phyloP scores from a whole-genome alignment of 192 early-diverging fungal genomes.

The Umbelopsis vinacea region DNA sequence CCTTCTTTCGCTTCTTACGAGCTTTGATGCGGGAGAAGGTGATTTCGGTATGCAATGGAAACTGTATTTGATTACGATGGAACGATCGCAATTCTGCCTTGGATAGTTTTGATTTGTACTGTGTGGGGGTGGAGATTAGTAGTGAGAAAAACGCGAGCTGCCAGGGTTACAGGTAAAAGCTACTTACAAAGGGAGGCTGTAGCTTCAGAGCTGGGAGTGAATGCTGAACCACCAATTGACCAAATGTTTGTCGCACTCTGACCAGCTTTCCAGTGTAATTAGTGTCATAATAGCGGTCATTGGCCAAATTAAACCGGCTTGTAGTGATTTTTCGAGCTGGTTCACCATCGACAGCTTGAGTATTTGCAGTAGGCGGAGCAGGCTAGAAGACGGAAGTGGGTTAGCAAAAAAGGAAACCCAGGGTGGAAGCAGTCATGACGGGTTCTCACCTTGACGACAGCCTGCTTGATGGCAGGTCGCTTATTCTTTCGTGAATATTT shows the following conservation, averaged over 20 bases:
- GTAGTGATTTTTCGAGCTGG: slow-evolving; percentile 61
- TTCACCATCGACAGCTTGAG: slow-evolving; percentile 54
- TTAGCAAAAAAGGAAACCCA: too few species aligned
- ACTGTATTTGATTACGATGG: slow-evolving; percentile 82
- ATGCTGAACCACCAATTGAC: slow-evolving; percentile 84
- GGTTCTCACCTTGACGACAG: neutral
- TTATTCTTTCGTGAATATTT: slow-evolving; percentile 31
- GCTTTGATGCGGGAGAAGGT: slow-evolving; percentile 78
- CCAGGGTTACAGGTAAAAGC: neutral
- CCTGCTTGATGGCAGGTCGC: neutral
- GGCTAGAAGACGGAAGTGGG: too few species aligned
- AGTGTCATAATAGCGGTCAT: slow-evolving; percentile 86
- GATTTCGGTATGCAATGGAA: slow-evolving; percentile 61
- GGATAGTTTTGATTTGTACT: slow-evolving; percentile 85
- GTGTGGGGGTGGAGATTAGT: slow-evolving; percentile 19
- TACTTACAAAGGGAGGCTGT: slow-evolving; percentile 70
- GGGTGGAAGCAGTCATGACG: neutral
- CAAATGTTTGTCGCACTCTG: slow-evolving; percentile 86
- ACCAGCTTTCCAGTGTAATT: slow-evolving; percentile 67
- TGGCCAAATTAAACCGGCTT: slow-evolving; percentile 86
- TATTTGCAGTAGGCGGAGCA: neutral
- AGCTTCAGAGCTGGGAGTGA: slow-evolving; percentile 85
- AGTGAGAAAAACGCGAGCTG: too few species aligned
- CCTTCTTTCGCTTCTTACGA: slow-evolving; percentile 75
- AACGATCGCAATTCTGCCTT: slow-evolving; percentile 84